Base-by-base conservation (phyloP, 2,329 filamentous ascomycete species). In the Davidsoniella neocaledoniae region DNA sequence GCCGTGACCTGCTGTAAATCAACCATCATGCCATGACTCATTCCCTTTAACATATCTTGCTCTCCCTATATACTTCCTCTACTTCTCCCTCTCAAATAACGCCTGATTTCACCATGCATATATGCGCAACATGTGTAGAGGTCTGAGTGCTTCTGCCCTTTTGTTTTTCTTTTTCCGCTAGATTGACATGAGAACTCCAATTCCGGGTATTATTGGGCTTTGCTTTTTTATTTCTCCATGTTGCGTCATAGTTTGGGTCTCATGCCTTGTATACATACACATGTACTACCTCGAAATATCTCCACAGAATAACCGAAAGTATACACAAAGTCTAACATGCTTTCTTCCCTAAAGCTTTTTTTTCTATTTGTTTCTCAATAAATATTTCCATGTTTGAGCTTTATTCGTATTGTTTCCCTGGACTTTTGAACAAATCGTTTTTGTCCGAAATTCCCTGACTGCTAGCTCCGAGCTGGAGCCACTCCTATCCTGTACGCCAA, bases 1-100 rank as follows among this genome's bases (percentile, higher is more conserved):
- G 87, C 75, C 79, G 86, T 57, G 91, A 98, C 70, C 73, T 98
- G 66, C 78, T 98, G 73, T 98, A 85, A 75, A 48, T 46, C 47
- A 47, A 33, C 1, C 6, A 33, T 12, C 29, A 9, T 12, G 29
- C 12, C 29, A 14, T 40, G 5, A 38, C 23, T 33, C 16, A 17
- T 29, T 38, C 16, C 39, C 19, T 33, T 12, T 9, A 42, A 45
- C 43, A 16, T 43, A 17, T 19, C 39, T 48, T 43, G 6, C 29
- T 33, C 29, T 33, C 29, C 10, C 12, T 9, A 33, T 33, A 33
- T 33, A 12, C 29, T 33, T 12, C 12, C 29, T 33, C 29, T 33
- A 33, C 29, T 33, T 33, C 29, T 10, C 9, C 3, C 14, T 37
- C 19, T 46, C 19, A 37, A 46, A 46, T 39, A 25, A 25, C 33